phyloP scores from a whole-genome alignment of 2,329 filamentous ascomycete genomes.

The Aspergillus thermomutatus region DNA sequence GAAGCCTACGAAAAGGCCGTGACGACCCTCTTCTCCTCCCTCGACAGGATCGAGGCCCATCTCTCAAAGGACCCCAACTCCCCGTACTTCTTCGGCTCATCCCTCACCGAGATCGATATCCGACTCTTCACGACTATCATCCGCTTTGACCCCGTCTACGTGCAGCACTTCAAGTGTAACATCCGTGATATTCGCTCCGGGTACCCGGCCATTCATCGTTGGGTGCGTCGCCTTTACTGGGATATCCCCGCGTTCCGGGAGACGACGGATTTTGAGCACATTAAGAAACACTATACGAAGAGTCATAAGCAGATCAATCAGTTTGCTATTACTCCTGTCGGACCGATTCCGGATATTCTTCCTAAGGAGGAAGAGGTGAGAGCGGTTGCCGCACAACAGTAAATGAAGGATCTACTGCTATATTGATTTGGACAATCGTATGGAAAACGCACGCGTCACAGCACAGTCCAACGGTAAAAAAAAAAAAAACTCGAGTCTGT shows the following conservation, averaged over 20 bases:
- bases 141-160: conserved; percentile 73
- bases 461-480: background rate
- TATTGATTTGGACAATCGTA: background rate
- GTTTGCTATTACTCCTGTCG: conserved; percentile 74
- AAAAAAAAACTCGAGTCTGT: background rate
- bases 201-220: conserved; percentile 75
- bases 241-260: conserved; percentile 70
- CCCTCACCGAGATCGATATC: conserved; percentile 78
- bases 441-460: background rate
- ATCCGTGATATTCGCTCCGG: conserved; percentile 78
- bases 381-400: conserved; percentile 16
- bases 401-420: background rate
- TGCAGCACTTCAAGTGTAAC: conserved; percentile 82
- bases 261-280: conserved; percentile 91
- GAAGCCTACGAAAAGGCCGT: conserved; percentile 78
- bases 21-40: conserved; percentile 65
- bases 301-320: conserved; percentile 64
- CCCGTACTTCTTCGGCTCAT: conserved; percentile 72
- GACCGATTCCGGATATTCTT: conserved; percentile 79
- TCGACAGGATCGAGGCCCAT: conserved; percentile 73
- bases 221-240: conserved; percentile 86
- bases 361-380: conserved; percentile 72
- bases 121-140: conserved; percentile 70
- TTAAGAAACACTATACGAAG: conserved; percentile 76
- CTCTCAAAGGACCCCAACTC: conserved; percentile 45